A percentile compares a stretch with the other conserved stretches of the same genome.
Conservation (phyloP, 257 asterid genomes). For the Scutellaria galericulata region DNA sequence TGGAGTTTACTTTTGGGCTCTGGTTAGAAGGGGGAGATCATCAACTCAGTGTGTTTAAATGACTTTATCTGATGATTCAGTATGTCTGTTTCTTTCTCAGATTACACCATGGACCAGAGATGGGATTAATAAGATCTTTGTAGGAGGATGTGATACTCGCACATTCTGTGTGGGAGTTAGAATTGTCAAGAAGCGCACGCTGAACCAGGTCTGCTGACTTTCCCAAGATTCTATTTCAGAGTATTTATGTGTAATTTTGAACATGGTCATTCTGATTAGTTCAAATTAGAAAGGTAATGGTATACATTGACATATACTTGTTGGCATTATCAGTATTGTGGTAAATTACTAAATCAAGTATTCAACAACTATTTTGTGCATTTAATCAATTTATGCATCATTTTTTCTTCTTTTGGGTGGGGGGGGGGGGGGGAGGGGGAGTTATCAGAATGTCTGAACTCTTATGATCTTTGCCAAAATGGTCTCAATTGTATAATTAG, state of each 20-base stretch:
- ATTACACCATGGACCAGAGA: slow-evolving; percentile 89
- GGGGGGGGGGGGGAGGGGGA: neutral
- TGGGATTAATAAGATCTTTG: slow-evolving; percentile 83
- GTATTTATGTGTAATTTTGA: neutral
- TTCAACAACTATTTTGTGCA: neutral
- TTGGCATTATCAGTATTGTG: slow-evolving; percentile 14
- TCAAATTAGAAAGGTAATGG: slow-evolving; percentile 9
- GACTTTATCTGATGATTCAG: slow-evolving; percentile 47
- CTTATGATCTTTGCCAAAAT: neutral
- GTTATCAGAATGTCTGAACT: neutral
- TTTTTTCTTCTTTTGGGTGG: neutral
- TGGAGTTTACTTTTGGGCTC: neutral
- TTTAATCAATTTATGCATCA: neutral
- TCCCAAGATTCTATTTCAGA: slow-evolving; percentile 17
- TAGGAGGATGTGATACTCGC: slow-evolving; percentile 93
- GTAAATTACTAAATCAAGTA: neutral
- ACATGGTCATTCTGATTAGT: slow-evolving; percentile 15
- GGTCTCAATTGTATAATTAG: slow-evolving; percentile 12
- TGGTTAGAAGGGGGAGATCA: neutral
- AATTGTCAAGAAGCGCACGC: slow-evolving; percentile 86
- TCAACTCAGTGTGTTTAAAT: neutral
- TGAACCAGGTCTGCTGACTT: slow-evolving; percentile 67
- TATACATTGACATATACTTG: slow-evolving; percentile 10
- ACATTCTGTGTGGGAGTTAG: slow-evolving; percentile 91
- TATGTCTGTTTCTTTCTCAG: slow-evolving; percentile 55